Evolutionary conservation across 164 flowering plant genomes (phyloP).

Genomic region (Nymphaea colorata): DNA sequence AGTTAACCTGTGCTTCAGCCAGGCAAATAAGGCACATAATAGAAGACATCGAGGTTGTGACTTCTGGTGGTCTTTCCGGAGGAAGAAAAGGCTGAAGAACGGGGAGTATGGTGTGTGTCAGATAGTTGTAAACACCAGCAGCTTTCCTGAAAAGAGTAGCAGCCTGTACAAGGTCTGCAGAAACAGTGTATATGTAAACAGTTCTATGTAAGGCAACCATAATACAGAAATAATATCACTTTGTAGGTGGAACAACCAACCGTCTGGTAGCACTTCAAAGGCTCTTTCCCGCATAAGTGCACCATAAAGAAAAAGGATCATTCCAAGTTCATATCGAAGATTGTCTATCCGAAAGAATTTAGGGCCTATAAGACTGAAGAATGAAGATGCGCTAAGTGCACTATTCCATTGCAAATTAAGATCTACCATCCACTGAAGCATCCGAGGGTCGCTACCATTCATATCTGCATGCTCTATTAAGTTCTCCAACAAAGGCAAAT

Average conservation of each 20-base stretch:
- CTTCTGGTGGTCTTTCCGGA: constrained; percentile 47
- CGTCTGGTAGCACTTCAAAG: constrained; percentile 20
- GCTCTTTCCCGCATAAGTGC: constrained; percentile 47
- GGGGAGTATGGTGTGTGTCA: constrained; percentile 36
- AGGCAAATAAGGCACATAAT: constrained; percentile 52
- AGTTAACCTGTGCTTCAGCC: constrained; percentile 66
- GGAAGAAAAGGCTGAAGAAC: constrained; percentile 16
- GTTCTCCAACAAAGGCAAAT: constrained; percentile 52
- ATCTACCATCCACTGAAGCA: constrained; percentile 26
- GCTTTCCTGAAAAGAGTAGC: constrained; percentile 53
- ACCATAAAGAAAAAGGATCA: constrained; percentile 56
- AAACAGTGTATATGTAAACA: neutral
- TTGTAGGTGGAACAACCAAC: neutral
- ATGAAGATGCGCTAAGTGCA: constrained; percentile 28
- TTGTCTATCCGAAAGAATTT: constrained; percentile 35
- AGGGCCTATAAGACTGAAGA: constrained; percentile 23
- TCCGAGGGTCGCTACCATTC: constrained; percentile 10
- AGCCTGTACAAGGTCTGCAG: constrained; percentile 49
- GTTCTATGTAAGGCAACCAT: no score
- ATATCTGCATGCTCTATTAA: constrained; percentile 28
- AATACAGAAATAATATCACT: neutral
- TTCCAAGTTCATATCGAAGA: constrained; percentile 44
- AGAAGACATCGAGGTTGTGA: constrained; percentile 19
- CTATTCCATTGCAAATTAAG: constrained; percentile 56
- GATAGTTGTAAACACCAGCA: constrained; percentile 49